Evolutionary conservation across 305 asterid genomes (phyloP), one percentile per base, ranked within the genome.

Genomic region (Solanum aculeatissimum): DNA sequence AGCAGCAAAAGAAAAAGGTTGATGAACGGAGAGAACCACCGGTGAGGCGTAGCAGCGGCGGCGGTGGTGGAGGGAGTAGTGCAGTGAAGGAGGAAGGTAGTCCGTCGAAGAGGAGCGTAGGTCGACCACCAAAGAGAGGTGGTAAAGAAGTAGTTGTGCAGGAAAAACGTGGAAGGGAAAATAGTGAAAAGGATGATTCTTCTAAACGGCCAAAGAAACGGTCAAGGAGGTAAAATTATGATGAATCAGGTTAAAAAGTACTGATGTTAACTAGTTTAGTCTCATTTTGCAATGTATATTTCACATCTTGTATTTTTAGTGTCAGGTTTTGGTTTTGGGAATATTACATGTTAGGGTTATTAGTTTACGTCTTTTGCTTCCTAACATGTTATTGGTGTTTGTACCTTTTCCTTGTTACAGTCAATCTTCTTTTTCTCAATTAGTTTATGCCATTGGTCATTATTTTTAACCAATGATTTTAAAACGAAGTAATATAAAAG

Each of bases 131-230:
- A 0, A 89, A 86, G 87, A 89, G 85, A 86, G 89, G 87, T 25
- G 87, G 85, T 35, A 86, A 81, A 43, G 77, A 66, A 19, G 19
- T 71, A 27, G 42, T 72, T 18, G 42, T 62, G 18, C 84, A 53
- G 49, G 86, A 78, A 51, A 89, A 89, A 84, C 88, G 89, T 14
- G 85, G 66, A 58, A 87, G 88, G 83, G 90, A 86, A 27, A 83
- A 60, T 60, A 38, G 72, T 57, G 84, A 57, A 14, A 88, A 83
- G 45, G 89, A 88, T 14, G 88, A 79, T 43, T 69, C 88, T 38
- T 86, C 88, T 0, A 87, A 84, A 85, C 83, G 88, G 83, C 86
- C 88, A 18, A 87, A 70, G 78, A 90, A 90, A 88, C 83, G 92
- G 35, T 32, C 86, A 13, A 85, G 89, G 88, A 86, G 83, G 84